Evolutionary conservation across 345 rosid genomes (phyloP).

Genomic region (Boechera retrofracta): DNA sequence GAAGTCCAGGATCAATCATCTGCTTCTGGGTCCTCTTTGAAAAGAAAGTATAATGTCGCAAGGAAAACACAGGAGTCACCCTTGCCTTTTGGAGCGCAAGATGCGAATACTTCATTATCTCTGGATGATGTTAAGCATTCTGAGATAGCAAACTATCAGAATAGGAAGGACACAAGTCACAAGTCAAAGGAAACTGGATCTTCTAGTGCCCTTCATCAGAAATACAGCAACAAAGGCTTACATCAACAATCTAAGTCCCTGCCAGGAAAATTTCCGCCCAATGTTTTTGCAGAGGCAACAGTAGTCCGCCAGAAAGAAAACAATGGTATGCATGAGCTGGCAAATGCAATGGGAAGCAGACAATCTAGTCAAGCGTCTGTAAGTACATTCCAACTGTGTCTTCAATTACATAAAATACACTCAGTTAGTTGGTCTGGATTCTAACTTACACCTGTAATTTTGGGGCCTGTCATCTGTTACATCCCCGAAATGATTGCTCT

Average conservation of each 20-base stretch:
- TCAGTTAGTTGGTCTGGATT: constrained; percentile 10
- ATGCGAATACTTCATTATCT: constrained; percentile 53
- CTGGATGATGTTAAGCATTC: constrained; percentile 51
- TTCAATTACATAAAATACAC: neutral
- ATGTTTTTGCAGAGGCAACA: constrained; percentile 31
- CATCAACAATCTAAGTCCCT: constrained; percentile 53
- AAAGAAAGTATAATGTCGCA: constrained; percentile 62
- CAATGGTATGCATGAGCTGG: constrained; percentile 57
- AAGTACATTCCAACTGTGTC: constrained; percentile 46
- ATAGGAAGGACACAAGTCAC: constrained; percentile 51
- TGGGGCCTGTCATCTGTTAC: constrained; percentile 19
- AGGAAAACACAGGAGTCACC: constrained; percentile 51
- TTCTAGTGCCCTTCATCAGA: constrained; percentile 56
- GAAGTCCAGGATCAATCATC: constrained; percentile 54
- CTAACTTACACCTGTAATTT: neutral
- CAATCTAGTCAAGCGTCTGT: constrained; percentile 57
- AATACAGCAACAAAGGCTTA: constrained; percentile 57
- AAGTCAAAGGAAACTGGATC: constrained; percentile 61
- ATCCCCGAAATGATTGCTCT: constrained; percentile 14
- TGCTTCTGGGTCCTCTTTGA: constrained; percentile 53
- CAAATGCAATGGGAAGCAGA: constrained; percentile 67
- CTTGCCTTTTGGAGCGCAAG: constrained; percentile 50
- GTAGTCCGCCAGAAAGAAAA: constrained; percentile 59
- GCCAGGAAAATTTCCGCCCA: constrained; percentile 51
- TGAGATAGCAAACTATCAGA: constrained; percentile 57